A percentile compares a stretch with the other conserved stretches of the same genome.
These are phyloP conservation scores for Pleodorina starrii DNA, from an alignment of 139 green algal genomes.

Conservation along the genomic window DNA sequence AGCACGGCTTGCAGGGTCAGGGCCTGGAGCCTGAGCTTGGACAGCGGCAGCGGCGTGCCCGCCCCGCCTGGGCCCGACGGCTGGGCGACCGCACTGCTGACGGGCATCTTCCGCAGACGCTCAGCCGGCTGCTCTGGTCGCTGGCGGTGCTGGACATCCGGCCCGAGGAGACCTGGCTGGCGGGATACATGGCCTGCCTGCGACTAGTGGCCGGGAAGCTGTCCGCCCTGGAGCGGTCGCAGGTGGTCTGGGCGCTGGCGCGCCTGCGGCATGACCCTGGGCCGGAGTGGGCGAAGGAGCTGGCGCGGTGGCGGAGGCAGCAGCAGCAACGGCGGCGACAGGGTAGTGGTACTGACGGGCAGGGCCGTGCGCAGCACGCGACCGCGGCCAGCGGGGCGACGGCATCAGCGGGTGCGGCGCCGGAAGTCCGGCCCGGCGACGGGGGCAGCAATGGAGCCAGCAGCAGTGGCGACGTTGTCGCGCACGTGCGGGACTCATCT, in stretches of 20 bases:
- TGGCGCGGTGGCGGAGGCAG: background rate
- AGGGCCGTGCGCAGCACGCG: too few species aligned
- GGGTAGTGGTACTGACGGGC: background rate
- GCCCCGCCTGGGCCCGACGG: background rate
- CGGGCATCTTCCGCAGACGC: background rate
- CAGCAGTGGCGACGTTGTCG: too few species aligned
- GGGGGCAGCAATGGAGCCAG: too few species aligned
- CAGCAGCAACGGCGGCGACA: background rate
- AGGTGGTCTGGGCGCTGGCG: slow-evolving; percentile 7
- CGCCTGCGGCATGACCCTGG: background rate
- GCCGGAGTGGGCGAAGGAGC: slow-evolving; percentile 1
- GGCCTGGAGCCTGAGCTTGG: background rate
- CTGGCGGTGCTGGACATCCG: slow-evolving; percentile 29
- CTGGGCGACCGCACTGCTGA: background rate
- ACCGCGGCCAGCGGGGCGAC: too few species aligned
- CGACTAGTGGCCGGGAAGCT: background rate
- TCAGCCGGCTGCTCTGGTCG: slow-evolving; percentile 19
- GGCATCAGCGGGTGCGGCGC: too few species aligned
- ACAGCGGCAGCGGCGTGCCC: background rate
- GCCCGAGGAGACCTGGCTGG: background rate
- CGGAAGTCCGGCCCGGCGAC: too few species aligned
- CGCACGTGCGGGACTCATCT: too few species aligned
- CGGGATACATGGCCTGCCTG: slow-evolving; percentile 7
- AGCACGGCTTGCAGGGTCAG: background rate
- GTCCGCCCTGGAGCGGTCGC: background rate